Evolutionary conservation across 208 protist species (phyloP).

Genomic region (Trypanosoma mega): DNA sequence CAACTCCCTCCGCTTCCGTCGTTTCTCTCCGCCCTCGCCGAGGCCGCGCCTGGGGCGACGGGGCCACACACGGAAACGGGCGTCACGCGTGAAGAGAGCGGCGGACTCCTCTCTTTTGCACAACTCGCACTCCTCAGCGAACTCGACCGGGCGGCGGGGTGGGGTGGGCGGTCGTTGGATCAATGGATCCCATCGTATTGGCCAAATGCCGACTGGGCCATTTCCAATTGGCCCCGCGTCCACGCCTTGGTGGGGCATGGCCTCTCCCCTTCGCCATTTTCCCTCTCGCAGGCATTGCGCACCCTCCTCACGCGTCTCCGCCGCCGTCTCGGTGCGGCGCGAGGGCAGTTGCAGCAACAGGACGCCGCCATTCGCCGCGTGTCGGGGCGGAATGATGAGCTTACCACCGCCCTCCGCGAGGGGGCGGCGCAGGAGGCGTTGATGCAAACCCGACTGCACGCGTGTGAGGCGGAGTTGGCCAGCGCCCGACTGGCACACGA

Average conservation of each 20-base stretch:
- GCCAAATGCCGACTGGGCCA: too few relatives aligned
- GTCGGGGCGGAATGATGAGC: constrained; percentile 5
- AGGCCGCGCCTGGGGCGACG: too few relatives aligned
- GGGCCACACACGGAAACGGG: not conserved
- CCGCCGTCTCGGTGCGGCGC: constrained; percentile 2
- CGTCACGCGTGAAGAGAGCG: not conserved
- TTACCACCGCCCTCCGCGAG: constrained; percentile 1
- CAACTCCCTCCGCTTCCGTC: not conserved
- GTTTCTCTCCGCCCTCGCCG: not conserved
- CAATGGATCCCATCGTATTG: too few relatives aligned
- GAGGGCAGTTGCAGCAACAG: constrained; percentile 10
- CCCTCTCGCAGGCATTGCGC: constrained; percentile 1
- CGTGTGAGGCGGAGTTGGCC: constrained; percentile 6
- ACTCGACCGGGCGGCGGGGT: not conserved
- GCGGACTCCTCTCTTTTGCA: not conserved
- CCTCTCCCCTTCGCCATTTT: too few relatives aligned
- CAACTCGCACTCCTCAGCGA: constrained; percentile 7
- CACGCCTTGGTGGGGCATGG: not conserved
- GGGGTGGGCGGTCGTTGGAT: too few relatives aligned
- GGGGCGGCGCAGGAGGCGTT: not conserved
- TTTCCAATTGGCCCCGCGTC: not conserved
- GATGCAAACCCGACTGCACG: constrained; percentile 5
- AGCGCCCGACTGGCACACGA: not conserved
- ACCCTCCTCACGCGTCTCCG: not conserved
- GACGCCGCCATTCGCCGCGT: not conserved